A percentile compares a stretch with the other conserved stretches of the same genome.
phyloP scores from a whole-genome alignment of 345 rosid genomes.

The Eucalyptus marginata region DNA sequence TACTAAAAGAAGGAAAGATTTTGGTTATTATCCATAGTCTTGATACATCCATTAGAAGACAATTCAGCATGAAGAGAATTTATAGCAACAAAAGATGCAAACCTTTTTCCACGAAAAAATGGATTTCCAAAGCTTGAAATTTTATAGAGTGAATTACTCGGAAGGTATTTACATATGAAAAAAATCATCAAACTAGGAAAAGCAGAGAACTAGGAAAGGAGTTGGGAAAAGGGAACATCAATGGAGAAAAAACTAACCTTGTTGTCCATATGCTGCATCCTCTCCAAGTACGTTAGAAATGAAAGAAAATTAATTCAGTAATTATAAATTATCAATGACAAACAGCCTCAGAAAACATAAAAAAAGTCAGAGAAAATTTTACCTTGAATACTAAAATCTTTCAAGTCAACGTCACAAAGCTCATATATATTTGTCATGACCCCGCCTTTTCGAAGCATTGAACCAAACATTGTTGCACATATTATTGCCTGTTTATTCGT shows the following conservation, averaged over 20 bases:
- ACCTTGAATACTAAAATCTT: slow-evolving; percentile 97
- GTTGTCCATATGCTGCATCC: slow-evolving; percentile 65
- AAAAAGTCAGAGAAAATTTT: not conserved
- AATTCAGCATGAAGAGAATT: not conserved
- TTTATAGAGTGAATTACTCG: not conserved
- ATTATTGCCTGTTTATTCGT: slow-evolving; percentile 94
- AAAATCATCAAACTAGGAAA: not conserved
- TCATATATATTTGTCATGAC: slow-evolving; percentile 84
- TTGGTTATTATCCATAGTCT: not conserved
- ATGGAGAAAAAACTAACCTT: slow-evolving; percentile 36
- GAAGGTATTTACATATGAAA: not conserved
- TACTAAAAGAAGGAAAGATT: slow-evolving; percentile 1
- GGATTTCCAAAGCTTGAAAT: not conserved
- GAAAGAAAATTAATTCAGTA: slow-evolving; percentile 7
- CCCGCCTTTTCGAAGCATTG: slow-evolving; percentile 73
- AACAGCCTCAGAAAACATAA: not conserved
- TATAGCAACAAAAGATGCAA: not conserved
- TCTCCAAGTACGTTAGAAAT: slow-evolving; percentile 1
- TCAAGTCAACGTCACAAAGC: slow-evolving; percentile 92
- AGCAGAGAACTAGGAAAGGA: not conserved
- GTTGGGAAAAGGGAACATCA: not conserved
- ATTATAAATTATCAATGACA: not conserved
- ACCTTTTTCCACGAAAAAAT: not conserved
- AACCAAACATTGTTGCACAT: slow-evolving; percentile 79
- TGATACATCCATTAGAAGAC: not conserved